Evolutionary conservation across 768 basidiomycete genomes (phyloP), one percentile per base, ranked within the genome.

Genomic region (Sarcodon aspratus): DNA sequence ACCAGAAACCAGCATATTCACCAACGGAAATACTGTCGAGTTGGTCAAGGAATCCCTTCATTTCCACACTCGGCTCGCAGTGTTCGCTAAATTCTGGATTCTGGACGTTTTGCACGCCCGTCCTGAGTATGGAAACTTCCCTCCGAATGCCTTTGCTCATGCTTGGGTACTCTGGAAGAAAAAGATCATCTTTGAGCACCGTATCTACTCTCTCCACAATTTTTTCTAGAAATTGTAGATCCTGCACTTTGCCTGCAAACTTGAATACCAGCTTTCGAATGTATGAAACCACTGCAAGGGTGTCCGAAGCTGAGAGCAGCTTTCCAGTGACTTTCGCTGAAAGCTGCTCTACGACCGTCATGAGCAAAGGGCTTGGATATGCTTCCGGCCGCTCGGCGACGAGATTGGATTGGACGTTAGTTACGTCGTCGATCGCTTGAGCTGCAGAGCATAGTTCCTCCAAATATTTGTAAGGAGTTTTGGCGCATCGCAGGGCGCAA

Each of bases 401-500:
- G 12, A 11, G 34, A 35, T 27, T 21, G 36, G 18, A 36, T 45
- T 13, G 17, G 43, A 17, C 49, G 51, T 17, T 36, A 38, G 42
- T 7, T 55, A n/a, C 34, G 21, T 27, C 21, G 5, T 27, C 21
- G 5, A 27, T 27, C 21, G 5, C 21, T 27, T 27, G 21, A 27
- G 21, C 21, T 36, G 36, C 17, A 79, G 59, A 0, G 63, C 57
- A 6, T 72, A 82, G 63, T 18, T 81, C 81, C 56, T 96, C 93
- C 47, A 95, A 71, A 59, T 95, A 97, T 31, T 79, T 75, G 61
- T 92, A 87, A 0, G 91, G 88, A 2, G 83, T 85, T 63, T 85
- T 90, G 53, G 83, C 59, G 55, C 84, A 92, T 13, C 88, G 73
- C 50, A 85, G 82, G 3, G 86, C 71, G 58, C 91, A 95, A 46